Conservation (phyloP, 2,329 filamentous ascomycete species). For the Sarocladium brachiariae region DNA sequence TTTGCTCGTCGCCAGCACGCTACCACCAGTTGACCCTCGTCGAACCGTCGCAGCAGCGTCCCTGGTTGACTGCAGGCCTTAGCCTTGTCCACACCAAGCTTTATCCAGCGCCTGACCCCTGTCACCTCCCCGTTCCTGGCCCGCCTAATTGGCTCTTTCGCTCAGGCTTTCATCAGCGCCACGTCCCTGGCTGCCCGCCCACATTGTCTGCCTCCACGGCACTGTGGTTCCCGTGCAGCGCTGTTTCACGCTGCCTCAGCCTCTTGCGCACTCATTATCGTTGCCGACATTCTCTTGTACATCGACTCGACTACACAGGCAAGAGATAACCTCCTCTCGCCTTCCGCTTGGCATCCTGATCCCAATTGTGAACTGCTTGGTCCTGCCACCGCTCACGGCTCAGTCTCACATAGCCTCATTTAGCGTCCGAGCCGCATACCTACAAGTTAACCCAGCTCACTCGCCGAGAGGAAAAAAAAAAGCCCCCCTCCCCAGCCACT, state of each 20-base stretch:
- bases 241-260: constrained; percentile 7
- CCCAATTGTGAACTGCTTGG: too few species aligned
- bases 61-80: constrained; percentile 1
- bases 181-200: not conserved
- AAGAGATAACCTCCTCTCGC: not conserved
- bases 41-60: not conserved
- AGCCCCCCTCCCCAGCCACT: constrained; percentile 7
- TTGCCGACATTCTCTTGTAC: constrained; percentile 4
- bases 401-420: not conserved
- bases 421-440: constrained; percentile 6
- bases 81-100: constrained; percentile 6
- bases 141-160: constrained; percentile 9
- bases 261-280: not conserved
- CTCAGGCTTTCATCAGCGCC: not conserved
- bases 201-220: not conserved
- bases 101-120: constrained; percentile 1
- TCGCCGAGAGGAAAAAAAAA: too few species aligned
- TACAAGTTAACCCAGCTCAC: not conserved
- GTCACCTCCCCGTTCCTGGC: not conserved
- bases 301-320: not conserved
- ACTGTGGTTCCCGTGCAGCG: not conserved
- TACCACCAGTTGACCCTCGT: not conserved
- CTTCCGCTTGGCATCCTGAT: not conserved
- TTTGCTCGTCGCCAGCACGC: not conserved
- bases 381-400: too few species aligned